phyloP scores from a whole-genome alignment of 2,329 filamentous ascomycete species.

The Pseudogymnoascus sp. region DNA sequence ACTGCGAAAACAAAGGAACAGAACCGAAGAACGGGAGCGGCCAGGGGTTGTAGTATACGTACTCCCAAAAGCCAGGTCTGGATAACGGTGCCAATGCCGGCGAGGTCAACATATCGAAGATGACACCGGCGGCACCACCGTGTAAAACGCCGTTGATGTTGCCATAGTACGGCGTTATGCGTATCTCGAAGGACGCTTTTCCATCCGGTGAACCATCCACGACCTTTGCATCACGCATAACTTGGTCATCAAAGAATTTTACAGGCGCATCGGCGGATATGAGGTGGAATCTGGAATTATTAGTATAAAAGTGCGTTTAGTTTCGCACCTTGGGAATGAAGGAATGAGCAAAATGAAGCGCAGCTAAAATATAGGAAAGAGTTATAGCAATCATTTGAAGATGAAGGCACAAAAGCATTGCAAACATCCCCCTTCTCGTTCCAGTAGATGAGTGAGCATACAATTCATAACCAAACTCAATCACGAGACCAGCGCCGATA shows the following conservation, averaged over 20 bases:
- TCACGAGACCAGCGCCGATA: not conserved
- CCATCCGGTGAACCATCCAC: conserved; percentile 27
- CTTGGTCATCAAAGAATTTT: conserved; percentile 18
- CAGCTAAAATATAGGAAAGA: not conserved
- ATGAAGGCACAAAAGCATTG: not conserved
- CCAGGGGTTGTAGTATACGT: conserved; percentile 14
- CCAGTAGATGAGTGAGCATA: not conserved
- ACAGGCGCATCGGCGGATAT: conserved; percentile 7
- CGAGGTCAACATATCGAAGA: conserved; percentile 48
- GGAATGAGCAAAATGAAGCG: not conserved
- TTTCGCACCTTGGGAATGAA: not conserved
- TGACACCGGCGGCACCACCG: conserved; percentile 44
- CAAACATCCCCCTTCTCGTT: not conserved
- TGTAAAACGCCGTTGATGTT: conserved; percentile 43
- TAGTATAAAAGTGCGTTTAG: not conserved
- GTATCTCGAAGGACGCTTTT: conserved; percentile 36
- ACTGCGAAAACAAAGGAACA: not conserved
- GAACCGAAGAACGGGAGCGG: too few species aligned
- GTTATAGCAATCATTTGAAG: not conserved
- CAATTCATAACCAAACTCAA: not conserved
- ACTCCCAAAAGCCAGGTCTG: conserved; percentile 42
- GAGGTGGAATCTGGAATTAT: conserved; percentile 16
- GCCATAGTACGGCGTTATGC: conserved; percentile 35
- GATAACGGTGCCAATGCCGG: conserved; percentile 41
- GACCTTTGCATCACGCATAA: conserved; percentile 21